Percentiles rank a stretch among this genome's conserved stretches.
Conservation (phyloP, 495 filamentous ascomycete species). For the Penicillium ochrochloron region DNA sequence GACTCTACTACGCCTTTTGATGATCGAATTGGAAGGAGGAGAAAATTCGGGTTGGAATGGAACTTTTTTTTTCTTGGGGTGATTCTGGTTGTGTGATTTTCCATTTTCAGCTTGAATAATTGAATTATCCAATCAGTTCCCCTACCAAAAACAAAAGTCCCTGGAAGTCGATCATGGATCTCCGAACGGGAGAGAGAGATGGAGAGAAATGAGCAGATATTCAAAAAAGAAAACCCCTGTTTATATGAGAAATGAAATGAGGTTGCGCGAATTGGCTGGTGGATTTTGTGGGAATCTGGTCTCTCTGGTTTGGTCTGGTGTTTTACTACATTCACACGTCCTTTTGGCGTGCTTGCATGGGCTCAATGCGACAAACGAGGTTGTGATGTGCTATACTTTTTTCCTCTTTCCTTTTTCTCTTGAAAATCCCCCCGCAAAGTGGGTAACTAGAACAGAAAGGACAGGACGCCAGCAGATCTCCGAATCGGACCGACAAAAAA, state of each 20-base stretch:
- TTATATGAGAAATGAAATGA: constrained; percentile 41
- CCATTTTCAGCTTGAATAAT: constrained; percentile 5
- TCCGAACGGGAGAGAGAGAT: constrained; percentile 39
- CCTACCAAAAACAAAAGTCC: constrained; percentile 12
- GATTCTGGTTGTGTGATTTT: constrained; percentile 9
- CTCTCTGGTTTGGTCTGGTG: constrained; percentile 37
- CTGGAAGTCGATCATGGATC: constrained; percentile 32
- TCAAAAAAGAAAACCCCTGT: constrained; percentile 29
- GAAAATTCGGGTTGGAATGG: constrained; percentile 30
- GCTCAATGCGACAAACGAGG: constrained; percentile 43
- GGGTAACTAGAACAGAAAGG: constrained; percentile 20
- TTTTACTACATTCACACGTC: constrained; percentile 41
- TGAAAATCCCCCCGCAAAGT: constrained; percentile 1
- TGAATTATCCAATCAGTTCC: constrained; percentile 3
- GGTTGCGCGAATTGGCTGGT: constrained; percentile 37
- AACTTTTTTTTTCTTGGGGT: constrained; percentile 17
- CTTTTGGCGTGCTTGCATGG: constrained; percentile 38
- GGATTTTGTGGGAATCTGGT: constrained; percentile 33
- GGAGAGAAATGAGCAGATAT: constrained; percentile 36
- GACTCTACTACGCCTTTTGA: constrained; percentile 18
- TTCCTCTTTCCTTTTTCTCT: constrained; percentile 12
- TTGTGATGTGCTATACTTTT: constrained; percentile 35
- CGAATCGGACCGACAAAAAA: constrained; percentile 30
- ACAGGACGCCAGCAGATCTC: constrained; percentile 23
- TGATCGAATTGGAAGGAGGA: constrained; percentile 25